Conservation (phyloP, 1,284 basidiomycete species). For the Microbotryum saponariae region DNA sequence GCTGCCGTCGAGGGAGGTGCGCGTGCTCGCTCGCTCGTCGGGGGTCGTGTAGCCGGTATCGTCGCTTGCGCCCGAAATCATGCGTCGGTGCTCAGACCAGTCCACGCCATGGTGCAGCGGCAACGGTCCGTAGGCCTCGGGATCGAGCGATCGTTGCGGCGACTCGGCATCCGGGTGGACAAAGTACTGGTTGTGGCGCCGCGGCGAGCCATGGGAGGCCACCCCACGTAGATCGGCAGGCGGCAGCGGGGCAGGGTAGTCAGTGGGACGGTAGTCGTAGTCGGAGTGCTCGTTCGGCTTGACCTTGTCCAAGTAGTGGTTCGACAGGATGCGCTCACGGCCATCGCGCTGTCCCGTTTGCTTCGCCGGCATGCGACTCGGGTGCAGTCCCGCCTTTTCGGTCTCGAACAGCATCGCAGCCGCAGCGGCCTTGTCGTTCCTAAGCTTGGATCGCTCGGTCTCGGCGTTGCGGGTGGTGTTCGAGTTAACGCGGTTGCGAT, state of each 20-base stretch:
- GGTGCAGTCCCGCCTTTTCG: not conserved
- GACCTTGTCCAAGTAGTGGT: too few relatives aligned
- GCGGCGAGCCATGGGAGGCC: too few relatives aligned
- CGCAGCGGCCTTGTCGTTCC: not conserved
- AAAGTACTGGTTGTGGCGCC: too few relatives aligned
- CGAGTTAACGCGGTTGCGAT: not conserved
- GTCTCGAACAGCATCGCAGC: not conserved
- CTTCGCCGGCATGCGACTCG: not conserved
- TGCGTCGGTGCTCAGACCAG: not conserved
- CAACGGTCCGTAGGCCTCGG: not conserved
- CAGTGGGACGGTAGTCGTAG: too few relatives aligned
- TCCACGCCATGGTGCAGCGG: not conserved
- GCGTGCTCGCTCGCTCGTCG: too few relatives aligned
- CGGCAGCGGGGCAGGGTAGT: too few relatives aligned
- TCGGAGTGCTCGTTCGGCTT: too few relatives aligned
- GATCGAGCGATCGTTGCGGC: not conserved
- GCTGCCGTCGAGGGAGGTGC: slow-evolving; percentile 3
- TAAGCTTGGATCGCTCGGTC: not conserved
- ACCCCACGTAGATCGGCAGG: too few relatives aligned
- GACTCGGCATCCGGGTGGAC: not conserved
- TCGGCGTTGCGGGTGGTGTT: not conserved
- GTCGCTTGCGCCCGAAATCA: not conserved
- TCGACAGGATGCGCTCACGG: not conserved
- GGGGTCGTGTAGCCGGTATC: slow-evolving; percentile 3
- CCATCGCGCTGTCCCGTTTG: not conserved